Evolutionary conservation across 768 basidiomycete genomes (phyloP).

Genomic region (Dendrothele bispora): DNA sequence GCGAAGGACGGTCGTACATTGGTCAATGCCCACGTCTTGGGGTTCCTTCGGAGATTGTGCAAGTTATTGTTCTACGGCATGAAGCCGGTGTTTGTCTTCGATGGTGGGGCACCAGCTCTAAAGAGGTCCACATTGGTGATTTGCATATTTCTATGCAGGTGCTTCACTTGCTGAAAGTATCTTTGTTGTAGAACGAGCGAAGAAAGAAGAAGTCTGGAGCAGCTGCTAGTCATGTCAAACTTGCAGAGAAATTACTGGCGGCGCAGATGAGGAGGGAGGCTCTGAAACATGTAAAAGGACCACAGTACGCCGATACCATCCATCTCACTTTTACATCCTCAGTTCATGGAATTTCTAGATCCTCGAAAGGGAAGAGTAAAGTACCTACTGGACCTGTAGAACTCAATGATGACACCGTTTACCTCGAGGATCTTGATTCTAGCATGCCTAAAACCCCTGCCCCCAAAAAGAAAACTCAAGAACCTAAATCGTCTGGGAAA

Average conservation of each 20-base stretch:
- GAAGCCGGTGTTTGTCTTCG: conserved; percentile 98
- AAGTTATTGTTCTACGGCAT: conserved; percentile 97
- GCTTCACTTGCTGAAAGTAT: neutral
- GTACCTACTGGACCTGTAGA: conserved; percentile 44
- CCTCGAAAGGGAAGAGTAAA: conserved; percentile 46
- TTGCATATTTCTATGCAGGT: neutral
- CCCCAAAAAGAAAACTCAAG: conserved; percentile 29
- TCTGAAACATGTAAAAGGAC: conserved; percentile 55
- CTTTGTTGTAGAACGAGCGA: conserved; percentile 64
- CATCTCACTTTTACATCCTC: neutral
- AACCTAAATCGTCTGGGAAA: conserved; percentile 45
- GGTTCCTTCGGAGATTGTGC: conserved; percentile 86
- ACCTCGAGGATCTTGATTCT: conserved; percentile 81
- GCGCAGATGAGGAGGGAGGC: conserved; percentile 92
- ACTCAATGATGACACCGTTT: conserved; percentile 75
- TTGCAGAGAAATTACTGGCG: conserved; percentile 90
- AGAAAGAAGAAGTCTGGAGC: conserved; percentile 92
- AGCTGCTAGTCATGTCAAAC: conserved; percentile 76
- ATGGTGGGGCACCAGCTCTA: conserved; percentile 90
- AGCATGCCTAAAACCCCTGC: conserved; percentile 54
- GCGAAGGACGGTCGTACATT: conserved; percentile 92
- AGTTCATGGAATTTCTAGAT: conserved; percentile 19
- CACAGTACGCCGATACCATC: conserved; percentile 40
- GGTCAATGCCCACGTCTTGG: conserved; percentile 91
- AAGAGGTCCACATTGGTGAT: conserved; percentile 86